Conservation (phyloP, 2,329 filamentous ascomycete genomes). For the Anisogramma anomala region DNA sequence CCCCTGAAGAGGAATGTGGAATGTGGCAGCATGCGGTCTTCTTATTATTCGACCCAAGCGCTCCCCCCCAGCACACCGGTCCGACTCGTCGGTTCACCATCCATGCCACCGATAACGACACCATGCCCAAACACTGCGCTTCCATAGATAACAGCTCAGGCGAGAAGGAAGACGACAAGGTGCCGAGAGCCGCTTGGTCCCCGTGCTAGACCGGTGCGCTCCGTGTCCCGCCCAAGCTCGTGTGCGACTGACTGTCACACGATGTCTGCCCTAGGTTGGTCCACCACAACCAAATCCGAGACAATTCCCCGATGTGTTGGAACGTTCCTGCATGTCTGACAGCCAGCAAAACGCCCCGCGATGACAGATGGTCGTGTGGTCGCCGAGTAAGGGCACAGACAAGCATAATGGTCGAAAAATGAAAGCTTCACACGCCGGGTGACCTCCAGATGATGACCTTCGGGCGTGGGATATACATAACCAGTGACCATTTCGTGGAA, state of each 20-base stretch:
- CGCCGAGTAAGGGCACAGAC: not conserved
- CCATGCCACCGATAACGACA: constrained; percentile 12
- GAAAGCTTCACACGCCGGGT: too few relatives aligned
- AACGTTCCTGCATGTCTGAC: not conserved
- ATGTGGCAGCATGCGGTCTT: not conserved
- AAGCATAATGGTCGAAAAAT: too few relatives aligned
- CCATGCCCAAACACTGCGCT: not conserved
- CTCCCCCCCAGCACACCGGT: not conserved
- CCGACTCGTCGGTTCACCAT: constrained; percentile 9
- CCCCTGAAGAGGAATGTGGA: not conserved
- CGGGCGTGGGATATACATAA: too few relatives aligned
- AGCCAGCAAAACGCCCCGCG: not conserved
- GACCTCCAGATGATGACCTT: too few relatives aligned
- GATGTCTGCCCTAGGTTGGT: too few relatives aligned
- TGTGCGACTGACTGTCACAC: too few relatives aligned
- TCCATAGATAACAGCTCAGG: constrained; percentile 5
- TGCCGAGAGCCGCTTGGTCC: too few relatives aligned
- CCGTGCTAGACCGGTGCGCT: too few relatives aligned
- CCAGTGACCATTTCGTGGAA: too few relatives aligned
- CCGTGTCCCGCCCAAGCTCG: too few relatives aligned
- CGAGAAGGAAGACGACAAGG: not conserved
- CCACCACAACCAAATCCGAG: not conserved
- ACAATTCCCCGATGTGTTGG: not conserved
- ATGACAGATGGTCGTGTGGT: not conserved
- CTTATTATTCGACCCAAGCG: not conserved